Evolutionary conservation across 129 eudicot genomes (phyloP).

Genomic region (Centaurea solstitialis): DNA sequence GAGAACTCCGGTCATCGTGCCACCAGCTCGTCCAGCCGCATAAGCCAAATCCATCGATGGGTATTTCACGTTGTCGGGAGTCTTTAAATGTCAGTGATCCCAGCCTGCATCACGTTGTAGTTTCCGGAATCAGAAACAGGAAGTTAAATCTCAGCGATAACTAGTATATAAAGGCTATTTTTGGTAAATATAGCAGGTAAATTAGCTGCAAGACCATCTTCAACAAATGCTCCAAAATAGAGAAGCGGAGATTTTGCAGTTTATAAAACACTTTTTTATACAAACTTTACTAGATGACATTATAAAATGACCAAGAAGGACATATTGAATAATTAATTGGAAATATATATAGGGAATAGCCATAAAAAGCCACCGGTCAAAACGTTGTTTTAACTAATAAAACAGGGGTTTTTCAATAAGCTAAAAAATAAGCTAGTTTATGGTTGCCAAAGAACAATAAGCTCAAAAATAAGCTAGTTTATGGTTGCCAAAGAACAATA

Average conservation of each 20-base stretch:
- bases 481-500: background rate
- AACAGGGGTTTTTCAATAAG: background rate
- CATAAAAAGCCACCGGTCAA: background rate
- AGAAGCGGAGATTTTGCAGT: background rate
- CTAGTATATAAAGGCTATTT: background rate
- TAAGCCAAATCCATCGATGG: constrained; percentile 95
- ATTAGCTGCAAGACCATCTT: background rate
- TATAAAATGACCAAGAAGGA: background rate
- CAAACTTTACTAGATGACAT: background rate
- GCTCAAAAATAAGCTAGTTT: background rate
- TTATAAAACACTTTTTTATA: too few species aligned
- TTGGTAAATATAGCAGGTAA: background rate
- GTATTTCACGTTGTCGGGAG: constrained; percentile 91
- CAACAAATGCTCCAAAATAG: background rate
- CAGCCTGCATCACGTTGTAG: constrained; percentile 46
- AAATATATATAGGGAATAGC: background rate
- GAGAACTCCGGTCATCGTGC: constrained; percentile 98
- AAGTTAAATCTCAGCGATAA: background rate
- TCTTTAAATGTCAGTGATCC: constrained; percentile 90
- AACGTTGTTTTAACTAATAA: background rate
- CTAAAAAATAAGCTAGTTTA: background rate
- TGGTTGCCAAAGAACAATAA: background rate
- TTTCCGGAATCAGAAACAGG: background rate
- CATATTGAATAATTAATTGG: background rate
- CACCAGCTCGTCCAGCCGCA: constrained; percentile 96